Percentiles rank a stretch among this genome's conserved stretches.
Conservation (phyloP, 768 basidiomycete species). For the Grammothele lineata region DNA sequence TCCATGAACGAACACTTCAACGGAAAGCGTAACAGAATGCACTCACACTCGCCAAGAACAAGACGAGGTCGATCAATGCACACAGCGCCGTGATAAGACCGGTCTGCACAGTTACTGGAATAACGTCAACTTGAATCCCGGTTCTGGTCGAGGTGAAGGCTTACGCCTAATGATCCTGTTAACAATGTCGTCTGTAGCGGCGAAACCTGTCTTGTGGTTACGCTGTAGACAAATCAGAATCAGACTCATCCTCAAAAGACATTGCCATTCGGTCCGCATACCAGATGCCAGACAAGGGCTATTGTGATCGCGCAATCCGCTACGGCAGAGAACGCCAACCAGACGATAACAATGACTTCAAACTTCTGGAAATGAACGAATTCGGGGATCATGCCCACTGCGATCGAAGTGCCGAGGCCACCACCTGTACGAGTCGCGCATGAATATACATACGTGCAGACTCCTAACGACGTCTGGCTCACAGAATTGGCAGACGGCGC, state of each 20-base stretch:
- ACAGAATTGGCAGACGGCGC: constrained; percentile 26
- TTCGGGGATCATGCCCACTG: constrained; percentile 27
- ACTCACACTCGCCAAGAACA: constrained; percentile 29
- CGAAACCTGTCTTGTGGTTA: constrained; percentile 39
- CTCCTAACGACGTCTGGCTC: too few relatives aligned
- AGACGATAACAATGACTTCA: constrained; percentile 32
- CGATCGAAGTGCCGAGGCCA: constrained; percentile 30
- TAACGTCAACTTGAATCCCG: background rate
- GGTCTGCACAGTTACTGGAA: constrained; percentile 35
- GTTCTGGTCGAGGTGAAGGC: constrained; percentile 1
- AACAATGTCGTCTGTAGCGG: constrained; percentile 36
- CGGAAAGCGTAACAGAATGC: background rate
- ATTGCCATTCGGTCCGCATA: constrained; percentile 23
- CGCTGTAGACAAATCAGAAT: constrained; percentile 22
- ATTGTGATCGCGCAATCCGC: constrained; percentile 41
- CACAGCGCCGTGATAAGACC: constrained; percentile 32
- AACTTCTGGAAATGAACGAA: constrained; percentile 32
- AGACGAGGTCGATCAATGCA: constrained; percentile 22
- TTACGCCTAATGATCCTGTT: constrained; percentile 39
- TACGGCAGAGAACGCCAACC: constrained; percentile 38
- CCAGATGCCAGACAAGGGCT: constrained; percentile 41
- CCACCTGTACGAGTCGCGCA: constrained; percentile 23
- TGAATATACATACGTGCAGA: background rate
- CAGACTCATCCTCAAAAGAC: background rate
- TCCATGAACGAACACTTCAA: background rate